Evolutionary conservation across 2,329 filamentous ascomycete species (phyloP).

Genomic region (Coniochaeta sp.): DNA sequence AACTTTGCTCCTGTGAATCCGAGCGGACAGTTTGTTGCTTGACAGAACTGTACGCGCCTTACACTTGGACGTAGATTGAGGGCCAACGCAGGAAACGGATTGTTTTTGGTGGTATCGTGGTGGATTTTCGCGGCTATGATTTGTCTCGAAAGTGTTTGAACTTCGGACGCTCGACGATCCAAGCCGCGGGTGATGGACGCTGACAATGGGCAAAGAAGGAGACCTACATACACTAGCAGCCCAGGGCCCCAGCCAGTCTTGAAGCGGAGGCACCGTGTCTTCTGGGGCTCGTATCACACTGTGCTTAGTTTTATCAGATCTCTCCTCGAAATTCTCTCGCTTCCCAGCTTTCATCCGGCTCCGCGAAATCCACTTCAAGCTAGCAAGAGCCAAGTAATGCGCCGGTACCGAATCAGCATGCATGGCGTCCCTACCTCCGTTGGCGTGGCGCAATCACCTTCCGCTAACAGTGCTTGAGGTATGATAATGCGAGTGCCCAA

Average conservation of each 20-base stretch:
- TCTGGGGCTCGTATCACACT: background rate
- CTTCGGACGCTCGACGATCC: conserved; percentile 11
- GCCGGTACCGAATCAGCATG: background rate
- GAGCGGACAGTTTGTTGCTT: background rate
- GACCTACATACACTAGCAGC: too few relatives aligned
- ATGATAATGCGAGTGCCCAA: background rate
- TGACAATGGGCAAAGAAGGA: background rate
- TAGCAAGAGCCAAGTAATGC: background rate
- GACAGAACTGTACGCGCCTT: too few relatives aligned
- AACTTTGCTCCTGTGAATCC: background rate
- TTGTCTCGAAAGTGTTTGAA: conserved; percentile 21
- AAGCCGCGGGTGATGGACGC: conserved; percentile 1
- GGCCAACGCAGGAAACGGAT: background rate
- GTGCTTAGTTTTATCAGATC: background rate
- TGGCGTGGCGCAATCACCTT: background rate
- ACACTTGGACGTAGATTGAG: too few relatives aligned
- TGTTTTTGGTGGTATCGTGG: background rate
- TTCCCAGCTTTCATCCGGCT: background rate
- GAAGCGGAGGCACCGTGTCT: background rate
- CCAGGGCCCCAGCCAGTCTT: background rate
- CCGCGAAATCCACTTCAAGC: background rate
- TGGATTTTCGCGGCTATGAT: conserved; percentile 5
- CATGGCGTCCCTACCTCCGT: background rate
- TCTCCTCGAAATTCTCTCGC: background rate
- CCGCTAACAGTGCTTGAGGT: background rate